These are phyloP conservation scores for Metschnikowia kofuensis DNA, from an alignment of 805 yeast species.

Conservation along the genomic window DNA sequence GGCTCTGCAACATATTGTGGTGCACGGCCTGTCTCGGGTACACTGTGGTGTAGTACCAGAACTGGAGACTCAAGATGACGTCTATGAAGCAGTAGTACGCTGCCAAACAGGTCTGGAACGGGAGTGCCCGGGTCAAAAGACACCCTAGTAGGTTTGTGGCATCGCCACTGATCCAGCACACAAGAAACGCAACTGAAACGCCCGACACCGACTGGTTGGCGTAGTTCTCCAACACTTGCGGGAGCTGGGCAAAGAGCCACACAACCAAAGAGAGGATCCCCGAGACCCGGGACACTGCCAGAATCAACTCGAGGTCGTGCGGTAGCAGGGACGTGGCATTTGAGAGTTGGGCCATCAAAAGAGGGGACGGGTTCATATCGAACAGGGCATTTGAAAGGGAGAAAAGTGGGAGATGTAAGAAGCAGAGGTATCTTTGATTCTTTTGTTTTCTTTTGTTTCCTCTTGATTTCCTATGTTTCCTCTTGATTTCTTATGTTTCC, in stretches of 20 bases:
- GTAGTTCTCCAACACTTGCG: constrained; percentile 28
- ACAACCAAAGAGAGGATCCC: constrained; percentile 23
- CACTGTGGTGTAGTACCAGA: constrained; percentile 19
- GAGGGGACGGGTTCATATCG: constrained; percentile 1
- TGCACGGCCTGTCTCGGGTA: constrained; percentile 34
- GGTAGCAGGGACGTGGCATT: constrained; percentile 13
- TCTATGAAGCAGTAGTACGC: constrained; percentile 55
- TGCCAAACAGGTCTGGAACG: constrained; percentile 76
- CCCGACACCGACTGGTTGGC: constrained; percentile 35
- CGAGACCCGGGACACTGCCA: constrained; percentile 12
- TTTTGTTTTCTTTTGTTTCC: too few species aligned
- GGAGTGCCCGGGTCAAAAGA: constrained; percentile 67
- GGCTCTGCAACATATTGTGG: constrained; percentile 38
- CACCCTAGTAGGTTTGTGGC: constrained; percentile 65
- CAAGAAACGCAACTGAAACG: constrained; percentile 29
- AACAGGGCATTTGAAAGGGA: not conserved
- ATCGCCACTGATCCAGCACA: constrained; percentile 38
- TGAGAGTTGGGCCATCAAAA: not conserved
- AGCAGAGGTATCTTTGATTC: too few species aligned
- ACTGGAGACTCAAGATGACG: constrained; percentile 16
- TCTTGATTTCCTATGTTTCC: too few species aligned
- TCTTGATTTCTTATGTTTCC: too few species aligned
- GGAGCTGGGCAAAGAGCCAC: constrained; percentile 32
- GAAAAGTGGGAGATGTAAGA: too few species aligned
- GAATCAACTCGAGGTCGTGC: constrained; percentile 12